Evolutionary conservation across 192 early-diverging fungal genomes (phyloP), one percentile per base, ranked within the genome.

Genomic region (Podochytrium sp.): DNA sequence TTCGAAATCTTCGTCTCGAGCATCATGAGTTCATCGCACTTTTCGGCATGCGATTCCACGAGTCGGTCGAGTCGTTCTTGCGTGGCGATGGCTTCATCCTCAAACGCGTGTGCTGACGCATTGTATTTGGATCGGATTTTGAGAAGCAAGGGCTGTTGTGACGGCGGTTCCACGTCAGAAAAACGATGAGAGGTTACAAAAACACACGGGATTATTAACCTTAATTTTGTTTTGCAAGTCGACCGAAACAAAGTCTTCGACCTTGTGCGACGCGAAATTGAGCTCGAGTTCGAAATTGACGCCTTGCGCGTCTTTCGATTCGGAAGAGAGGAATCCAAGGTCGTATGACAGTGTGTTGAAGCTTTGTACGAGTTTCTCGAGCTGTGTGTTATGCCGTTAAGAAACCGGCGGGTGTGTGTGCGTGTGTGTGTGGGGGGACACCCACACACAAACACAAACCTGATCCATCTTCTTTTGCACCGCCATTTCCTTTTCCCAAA

Each of bases 401-500:
- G 33, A 20, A 12, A 14, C 5, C n/a, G n/a, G n/a, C n/a, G n/a
- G n/a, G n/a, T n/a, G n/a, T n/a, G n/a, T n/a, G n/a, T n/a, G n/a
- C n/a, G n/a, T n/a, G 29, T 27, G 33, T 20, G 2, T 50, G 27
- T 25, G 6, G 1, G 25, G 65, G n/a, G 20, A 7, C 10, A 39
- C 47, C 29, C 53, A 33, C 35, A 29, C 3, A 74, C 1, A 47
- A 33, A 72, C 16, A 37, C 59, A 37, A 29, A 92, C 86, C 65
- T 84, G 76, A 65, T 91, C 90, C 60, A 91, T 86, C 34, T 80
- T 81, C 47, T 89, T 90, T 79, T 92, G 90, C 39, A 89, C 68
- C 40, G 83, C 77, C 64, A 93, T 90, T 73, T 91, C 91, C 61
- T 81, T 82, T 52, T 91, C 85, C 90, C 89, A 92, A 41, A 87